Percentiles rank a stretch among this genome's conserved stretches.
Conservation (phyloP, 164 flowering plant genomes). For the Pachysandra terminalis region DNA sequence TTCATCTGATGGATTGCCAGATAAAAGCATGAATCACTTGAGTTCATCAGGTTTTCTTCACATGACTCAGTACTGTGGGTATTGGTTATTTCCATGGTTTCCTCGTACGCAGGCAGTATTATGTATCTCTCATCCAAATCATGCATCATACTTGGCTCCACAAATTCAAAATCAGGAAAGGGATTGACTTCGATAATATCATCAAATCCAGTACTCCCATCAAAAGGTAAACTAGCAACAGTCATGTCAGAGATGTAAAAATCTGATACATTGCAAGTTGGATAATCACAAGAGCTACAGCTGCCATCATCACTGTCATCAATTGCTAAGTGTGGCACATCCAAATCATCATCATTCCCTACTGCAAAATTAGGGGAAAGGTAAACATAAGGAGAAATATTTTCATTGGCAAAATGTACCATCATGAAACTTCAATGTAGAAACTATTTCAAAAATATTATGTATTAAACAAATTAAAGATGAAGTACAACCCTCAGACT, state of each 20-base stretch:
- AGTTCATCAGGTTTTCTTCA: conserved; percentile 31
- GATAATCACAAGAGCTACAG: conserved; percentile 40
- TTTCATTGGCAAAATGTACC: background rate
- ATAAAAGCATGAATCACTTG: conserved; percentile 49
- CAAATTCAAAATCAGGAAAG: conserved; percentile 41
- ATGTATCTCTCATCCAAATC: conserved; percentile 59
- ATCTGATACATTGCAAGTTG: conserved; percentile 62
- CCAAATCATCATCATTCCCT: conserved; percentile 28
- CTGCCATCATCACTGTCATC: conserved; percentile 56
- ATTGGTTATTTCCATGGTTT: conserved; percentile 38
- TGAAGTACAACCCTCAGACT: no score
- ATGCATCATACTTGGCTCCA: conserved; percentile 43
- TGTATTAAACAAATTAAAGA: no score
- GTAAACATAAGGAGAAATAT: no score
- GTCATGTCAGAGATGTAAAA: conserved; percentile 66
- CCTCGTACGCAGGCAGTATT: conserved; percentile 62
- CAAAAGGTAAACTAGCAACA: conserved; percentile 41
- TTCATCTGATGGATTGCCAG: conserved; percentile 53
- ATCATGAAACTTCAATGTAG: background rate
- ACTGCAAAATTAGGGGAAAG: conserved; percentile 13
- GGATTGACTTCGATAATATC: conserved; percentile 24
- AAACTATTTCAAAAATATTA: background rate
- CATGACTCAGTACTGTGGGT: conserved; percentile 23
- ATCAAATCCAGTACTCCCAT: conserved; percentile 33
- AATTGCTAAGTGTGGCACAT: conserved; percentile 28